phyloP scores from a whole-genome alignment of 164 flowering plant genomes.

The Vitis rupestris region DNA sequence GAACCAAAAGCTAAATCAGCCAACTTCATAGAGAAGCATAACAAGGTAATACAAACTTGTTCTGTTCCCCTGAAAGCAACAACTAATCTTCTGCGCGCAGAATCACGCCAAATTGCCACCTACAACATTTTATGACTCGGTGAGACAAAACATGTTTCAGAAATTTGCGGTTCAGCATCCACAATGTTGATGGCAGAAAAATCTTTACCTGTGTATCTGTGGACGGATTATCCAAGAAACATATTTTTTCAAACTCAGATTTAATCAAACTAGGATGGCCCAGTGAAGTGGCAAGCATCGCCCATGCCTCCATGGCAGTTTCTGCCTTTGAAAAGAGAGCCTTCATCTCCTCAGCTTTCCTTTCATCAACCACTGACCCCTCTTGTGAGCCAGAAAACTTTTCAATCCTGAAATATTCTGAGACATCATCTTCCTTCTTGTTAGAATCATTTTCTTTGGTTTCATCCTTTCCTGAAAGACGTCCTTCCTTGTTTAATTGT shows the following conservation, averaged over 20 bases:
- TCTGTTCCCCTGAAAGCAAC: conserved; percentile 97
- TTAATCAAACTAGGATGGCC: conserved; percentile 94
- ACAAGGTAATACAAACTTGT: conserved; percentile 51
- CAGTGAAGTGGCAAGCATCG: conserved; percentile 89
- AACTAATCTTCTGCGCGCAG: conserved; percentile 63
- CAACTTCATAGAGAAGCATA: background rate
- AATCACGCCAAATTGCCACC: conserved; percentile 98
- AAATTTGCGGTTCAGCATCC: too few relatives aligned
- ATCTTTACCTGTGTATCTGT: conserved; percentile 87
- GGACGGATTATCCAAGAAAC: conserved; percentile 78
- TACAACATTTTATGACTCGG: conserved; percentile 30
- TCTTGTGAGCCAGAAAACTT: conserved; percentile 17
- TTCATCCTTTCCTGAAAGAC: conserved; percentile 22
- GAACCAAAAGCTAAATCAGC: background rate
- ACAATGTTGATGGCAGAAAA: background rate
- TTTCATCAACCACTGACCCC: conserved; percentile 44
- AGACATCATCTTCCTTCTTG: conserved; percentile 18
- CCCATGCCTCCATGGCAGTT: conserved; percentile 99
- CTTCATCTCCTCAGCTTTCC: conserved; percentile 82
- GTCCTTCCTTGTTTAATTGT: conserved; percentile 44
- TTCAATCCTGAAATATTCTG: conserved; percentile 11
- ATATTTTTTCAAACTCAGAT: conserved; percentile 96
- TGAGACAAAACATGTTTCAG: background rate
- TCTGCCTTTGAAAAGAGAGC: conserved; percentile 85
- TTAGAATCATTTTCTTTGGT: conserved; percentile 20